Evolutionary conservation across 495 filamentous ascomycete genomes (phyloP), one percentile per base, ranked within the genome.

Genomic region (Neurospora intermedia): DNA sequence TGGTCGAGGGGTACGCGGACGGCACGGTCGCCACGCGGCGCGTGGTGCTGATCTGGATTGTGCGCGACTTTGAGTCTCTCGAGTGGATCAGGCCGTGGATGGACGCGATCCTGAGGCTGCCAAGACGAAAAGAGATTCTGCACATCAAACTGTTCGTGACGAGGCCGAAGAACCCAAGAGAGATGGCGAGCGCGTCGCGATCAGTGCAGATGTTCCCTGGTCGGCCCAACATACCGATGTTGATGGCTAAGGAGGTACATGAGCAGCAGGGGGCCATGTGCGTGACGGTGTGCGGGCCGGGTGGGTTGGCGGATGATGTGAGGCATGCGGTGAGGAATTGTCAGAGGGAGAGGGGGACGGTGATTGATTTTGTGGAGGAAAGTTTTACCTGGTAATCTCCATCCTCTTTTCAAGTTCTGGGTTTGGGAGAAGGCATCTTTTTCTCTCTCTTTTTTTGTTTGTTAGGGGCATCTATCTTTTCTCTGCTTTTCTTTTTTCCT

Each of bases 61-160:
- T 98, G 73, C 93, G 94, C 73, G 92, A 94, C 48, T 89, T 89
- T 15, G 93, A 96, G 72, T 88, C 94, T 74, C 85, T 97, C 13
- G 93, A 97, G 81, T 99, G 96, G 96, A 93, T 94, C 76, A 87
- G 92, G 8, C 91, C 93, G 16, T 98, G 92, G 92, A 97, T 99
- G 92, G 94, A 94, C 73, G 85, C 87, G 74, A 91, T 98, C 71
- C 84, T 98, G 72, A 86, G 85, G 48, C 90, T 97, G 90, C 89
- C 92, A 10, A 84, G 88, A 62, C 89, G 94, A 4, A 85, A 91
- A 31, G 92, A 95, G 18, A 84, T 96, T 4, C 88, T 98, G 66
- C 89, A 89, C 69, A 90, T 97, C 78, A 89, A 93, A 80, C 87
- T 98, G 6, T 97, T 96, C 81, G 88, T 98, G 71, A 98, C 94